Percentiles rank a stretch among this genome's conserved stretches.
phyloP scores from a whole-genome alignment of 352 stramenopile genomes.

The Phytophthora hybrid region DNA sequence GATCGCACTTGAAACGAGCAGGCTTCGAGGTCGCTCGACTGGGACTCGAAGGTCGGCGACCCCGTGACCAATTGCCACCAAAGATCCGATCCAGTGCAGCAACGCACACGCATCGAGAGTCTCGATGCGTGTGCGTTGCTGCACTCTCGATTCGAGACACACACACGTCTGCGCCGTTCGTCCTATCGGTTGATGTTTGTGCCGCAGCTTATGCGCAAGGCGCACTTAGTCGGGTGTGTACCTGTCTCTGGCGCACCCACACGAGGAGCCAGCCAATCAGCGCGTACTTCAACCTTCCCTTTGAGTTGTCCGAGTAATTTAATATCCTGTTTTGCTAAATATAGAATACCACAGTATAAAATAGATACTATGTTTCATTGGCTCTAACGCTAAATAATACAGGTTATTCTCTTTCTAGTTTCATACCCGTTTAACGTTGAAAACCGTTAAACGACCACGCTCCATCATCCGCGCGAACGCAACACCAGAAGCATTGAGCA shows the following conservation, averaged over 20 bases:
- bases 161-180: not conserved
- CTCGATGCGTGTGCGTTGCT: not conserved
- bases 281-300: constrained; percentile 5
- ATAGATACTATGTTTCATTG: not conserved
- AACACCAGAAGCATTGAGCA: constrained; percentile 13
- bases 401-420: not conserved
- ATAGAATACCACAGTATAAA: not conserved
- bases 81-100: not conserved
- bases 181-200: constrained; percentile 16
- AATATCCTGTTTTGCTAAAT: not conserved
- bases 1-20: constrained; percentile 13
- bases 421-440: not conserved
- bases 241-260: constrained; percentile 4
- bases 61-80: constrained; percentile 21
- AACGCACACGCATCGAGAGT: not conserved
- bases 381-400: no score
- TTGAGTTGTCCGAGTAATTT: not conserved
- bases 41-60: constrained; percentile 6
- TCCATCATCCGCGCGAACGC: constrained; percentile 19
- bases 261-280: constrained; percentile 22
- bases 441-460: constrained; percentile 21
- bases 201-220: constrained; percentile 18
- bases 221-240: constrained; percentile 6
- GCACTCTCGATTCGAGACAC: not conserved
- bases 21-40: constrained; percentile 10